A percentile compares a stretch with the other conserved stretches of the same genome.
Evolutionary conservation across 2,329 filamentous ascomycete species (phyloP).

Genomic region (Aspergillus floridensis): DNA sequence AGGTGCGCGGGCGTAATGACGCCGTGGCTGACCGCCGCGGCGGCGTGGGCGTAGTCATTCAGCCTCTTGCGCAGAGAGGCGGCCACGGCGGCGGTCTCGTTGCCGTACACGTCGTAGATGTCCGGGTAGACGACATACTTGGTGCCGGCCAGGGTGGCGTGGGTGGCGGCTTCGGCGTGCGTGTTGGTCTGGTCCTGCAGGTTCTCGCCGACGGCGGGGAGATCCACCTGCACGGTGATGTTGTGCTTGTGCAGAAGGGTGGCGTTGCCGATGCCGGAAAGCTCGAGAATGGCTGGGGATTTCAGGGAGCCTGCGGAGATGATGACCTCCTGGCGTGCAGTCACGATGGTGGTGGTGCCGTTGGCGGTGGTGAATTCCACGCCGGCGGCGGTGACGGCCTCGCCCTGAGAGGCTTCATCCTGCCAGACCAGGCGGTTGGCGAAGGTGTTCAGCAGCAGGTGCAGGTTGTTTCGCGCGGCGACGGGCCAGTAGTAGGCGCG

Average conservation of each 20-base stretch:
- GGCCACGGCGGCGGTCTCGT: conserved; percentile 4
- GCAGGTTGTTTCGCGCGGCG: conserved; percentile 43
- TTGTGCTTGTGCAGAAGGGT: conserved; percentile 26
- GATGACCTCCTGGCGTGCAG: conserved; percentile 53
- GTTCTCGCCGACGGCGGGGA: conserved; percentile 48
- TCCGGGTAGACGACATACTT: conserved; percentile 10
- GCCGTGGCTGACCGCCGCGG: conserved; percentile 23
- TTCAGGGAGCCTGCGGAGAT: conserved; percentile 58
- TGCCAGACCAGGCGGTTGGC: conserved; percentile 1
- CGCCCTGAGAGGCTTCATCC: conserved; percentile 1
- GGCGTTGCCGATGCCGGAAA: conserved; percentile 57
- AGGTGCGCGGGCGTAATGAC: conserved; percentile 24
- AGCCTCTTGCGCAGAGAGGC: conserved; percentile 7
- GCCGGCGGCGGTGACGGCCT: conserved; percentile 26
- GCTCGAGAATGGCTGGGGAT: conserved; percentile 57
- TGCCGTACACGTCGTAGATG: conserved; percentile 9
- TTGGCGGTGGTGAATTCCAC: conserved; percentile 29
- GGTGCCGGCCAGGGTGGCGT: conserved; percentile 2
- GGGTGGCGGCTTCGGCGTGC: not conserved
- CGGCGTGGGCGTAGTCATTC: conserved; percentile 19
- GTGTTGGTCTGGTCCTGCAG: conserved; percentile 13
- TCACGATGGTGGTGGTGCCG: conserved; percentile 20
- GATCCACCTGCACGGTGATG: conserved; percentile 28
- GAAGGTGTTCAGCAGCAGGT: conserved; percentile 33
- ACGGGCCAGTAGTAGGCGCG: conserved; percentile 50